Percentiles rank a stretch among this genome's conserved stretches.
Evolutionary conservation across 441 rosid genomes (phyloP).

Genomic region (Cnidoscolus chayamansa): DNA sequence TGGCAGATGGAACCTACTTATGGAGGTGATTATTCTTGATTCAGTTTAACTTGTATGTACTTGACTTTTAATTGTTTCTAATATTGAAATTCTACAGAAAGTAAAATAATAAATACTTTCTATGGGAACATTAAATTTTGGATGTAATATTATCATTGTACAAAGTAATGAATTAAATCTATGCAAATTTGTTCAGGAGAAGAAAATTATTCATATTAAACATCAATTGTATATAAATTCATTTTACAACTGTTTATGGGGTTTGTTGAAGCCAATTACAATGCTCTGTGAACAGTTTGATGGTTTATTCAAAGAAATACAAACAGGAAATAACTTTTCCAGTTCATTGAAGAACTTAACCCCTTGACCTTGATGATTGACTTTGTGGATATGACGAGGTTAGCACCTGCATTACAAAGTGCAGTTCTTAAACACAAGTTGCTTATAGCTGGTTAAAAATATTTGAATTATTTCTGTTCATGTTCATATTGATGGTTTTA

Average conservation of each 20-base stretch:
- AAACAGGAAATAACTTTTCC: background rate
- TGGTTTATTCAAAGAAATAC: background rate
- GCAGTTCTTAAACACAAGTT: background rate
- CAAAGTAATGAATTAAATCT: background rate
- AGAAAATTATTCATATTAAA: background rate
- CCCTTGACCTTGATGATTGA: slow-evolving; percentile 54
- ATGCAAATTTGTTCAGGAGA: background rate
- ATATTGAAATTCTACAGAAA: slow-evolving; percentile 10
- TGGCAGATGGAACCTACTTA: slow-evolving; percentile 55
- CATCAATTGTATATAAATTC: background rate
- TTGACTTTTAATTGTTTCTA: slow-evolving; percentile 24
- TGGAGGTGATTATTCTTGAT: slow-evolving; percentile 23
- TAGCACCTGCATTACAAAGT: slow-evolving; percentile 55
- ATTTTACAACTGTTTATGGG: too few relatives aligned
- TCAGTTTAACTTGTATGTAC: background rate
- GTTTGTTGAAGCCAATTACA: background rate
- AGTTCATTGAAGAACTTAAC: slow-evolving; percentile 17
- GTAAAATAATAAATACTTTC: background rate
- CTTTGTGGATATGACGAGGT: slow-evolving; percentile 80
- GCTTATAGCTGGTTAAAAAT: background rate
- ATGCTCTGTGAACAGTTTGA: background rate
- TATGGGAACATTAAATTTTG: background rate
- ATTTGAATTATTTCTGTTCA: background rate
- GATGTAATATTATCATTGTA: slow-evolving; percentile 5
- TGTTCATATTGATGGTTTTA: background rate